Evolutionary conservation across 441 rosid species (phyloP), one percentile per base, ranked within the genome.

Genomic region (Eruca vesicaria): DNA sequence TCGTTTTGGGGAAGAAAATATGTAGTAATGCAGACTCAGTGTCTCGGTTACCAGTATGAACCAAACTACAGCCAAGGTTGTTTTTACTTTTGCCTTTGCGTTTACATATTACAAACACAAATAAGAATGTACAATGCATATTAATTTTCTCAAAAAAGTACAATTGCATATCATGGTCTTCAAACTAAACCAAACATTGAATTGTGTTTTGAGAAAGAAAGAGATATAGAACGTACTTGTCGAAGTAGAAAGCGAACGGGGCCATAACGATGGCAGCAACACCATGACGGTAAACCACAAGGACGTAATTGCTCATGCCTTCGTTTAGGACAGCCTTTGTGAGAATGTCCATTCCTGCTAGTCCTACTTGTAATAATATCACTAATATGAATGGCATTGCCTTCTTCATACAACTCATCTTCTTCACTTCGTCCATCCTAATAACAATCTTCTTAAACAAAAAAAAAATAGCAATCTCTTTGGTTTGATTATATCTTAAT

Each of bases 291-390:
- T 93, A 91, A 31, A 89, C 97, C 1, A 86, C 91, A n/a, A 89
- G 86, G 3, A 86, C 94, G 35, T 86, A 93, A 56, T 80, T 86
- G 83, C 97, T 91, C 92, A 90, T 91, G 52, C 98, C 97, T 64
- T 80, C 68, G 77, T 87, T 88, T 4, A 91, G 77, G 11, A 96
- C 98, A 50, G 88, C 92, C 60, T 89, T 93, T 32, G 88, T 74
- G 21, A 89, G 81, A 73, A 91, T 71, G 66, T 91, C 97, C 98
- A 93, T 88, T 12, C 97, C 97, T 5, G 94, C 96, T 9, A 89
- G 69, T 9, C 93, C 98, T 2, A 84, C 75, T 82, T 93, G 96
- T 82, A 90, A 12, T 73, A 90, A 83, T 29, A 86, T 48, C 14
- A 87, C 91, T 41, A 86, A 91, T 2, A 86, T 45, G 72, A 80